phyloP scores from a whole-genome alignment of 495 filamentous ascomycete genomes.

The Aspergillus haitiensis region DNA sequence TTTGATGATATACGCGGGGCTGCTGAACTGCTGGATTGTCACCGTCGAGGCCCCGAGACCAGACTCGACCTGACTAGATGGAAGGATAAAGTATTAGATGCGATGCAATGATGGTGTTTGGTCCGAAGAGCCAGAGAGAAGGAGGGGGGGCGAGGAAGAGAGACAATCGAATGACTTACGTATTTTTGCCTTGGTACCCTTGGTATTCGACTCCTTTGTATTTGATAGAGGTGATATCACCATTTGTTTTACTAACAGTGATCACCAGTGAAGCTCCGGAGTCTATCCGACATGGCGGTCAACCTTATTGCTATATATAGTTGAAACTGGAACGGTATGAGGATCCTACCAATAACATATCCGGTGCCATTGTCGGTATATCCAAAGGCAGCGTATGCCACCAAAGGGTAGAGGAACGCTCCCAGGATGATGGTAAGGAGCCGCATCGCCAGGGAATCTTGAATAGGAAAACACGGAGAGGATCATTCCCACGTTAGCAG shows the following conservation, averaged over 20 bases:
- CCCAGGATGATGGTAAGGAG: slow-evolving; percentile 1
- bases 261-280: slow-evolving; percentile 10
- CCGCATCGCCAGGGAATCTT: background rate
- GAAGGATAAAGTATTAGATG: background rate
- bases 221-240: slow-evolving; percentile 7
- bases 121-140: background rate
- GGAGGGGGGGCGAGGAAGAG: background rate
- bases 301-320: too few relatives aligned
- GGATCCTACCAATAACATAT: slow-evolving; percentile 10
- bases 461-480: background rate
- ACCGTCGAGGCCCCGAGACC: slow-evolving; percentile 11
- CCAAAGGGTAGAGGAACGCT: background rate
- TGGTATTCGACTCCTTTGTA: slow-evolving; percentile 11
- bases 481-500: background rate
- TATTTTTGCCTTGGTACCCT: slow-evolving; percentile 8
- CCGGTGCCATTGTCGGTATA: slow-evolving; percentile 9
- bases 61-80: slow-evolving; percentile 4
- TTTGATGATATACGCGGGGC: slow-evolving; percentile 5
- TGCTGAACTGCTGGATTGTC: slow-evolving; percentile 8
- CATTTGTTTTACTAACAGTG: slow-evolving; percentile 9
- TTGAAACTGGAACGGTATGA: too few relatives aligned
- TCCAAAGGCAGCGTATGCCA: slow-evolving; percentile 8
- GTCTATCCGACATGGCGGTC: background rate
- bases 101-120: too few relatives aligned
- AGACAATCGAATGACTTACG: background rate